Evolutionary conservation across 768 basidiomycete species (phyloP).

Genomic region (Lactarius deliciosus): DNA sequence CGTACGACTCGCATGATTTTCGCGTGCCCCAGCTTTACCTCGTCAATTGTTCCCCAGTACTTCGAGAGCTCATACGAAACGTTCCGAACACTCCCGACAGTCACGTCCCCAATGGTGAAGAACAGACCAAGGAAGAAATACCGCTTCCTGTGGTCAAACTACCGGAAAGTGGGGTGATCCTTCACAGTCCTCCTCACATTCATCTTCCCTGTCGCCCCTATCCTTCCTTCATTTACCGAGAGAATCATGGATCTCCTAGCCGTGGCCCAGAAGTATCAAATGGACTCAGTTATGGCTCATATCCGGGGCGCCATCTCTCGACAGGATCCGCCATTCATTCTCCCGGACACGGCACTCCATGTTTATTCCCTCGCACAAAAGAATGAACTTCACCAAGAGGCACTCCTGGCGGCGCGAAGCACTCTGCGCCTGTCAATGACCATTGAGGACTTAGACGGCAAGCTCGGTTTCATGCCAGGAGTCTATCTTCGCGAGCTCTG

Average conservation of each 20-base stretch:
- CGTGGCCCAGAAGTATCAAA: not conserved
- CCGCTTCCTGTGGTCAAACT: not conserved
- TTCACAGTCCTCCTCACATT: not conserved
- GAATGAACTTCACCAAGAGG: constrained; percentile 1
- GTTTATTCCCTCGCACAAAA: not conserved
- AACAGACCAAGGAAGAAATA: not conserved
- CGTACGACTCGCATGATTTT: not conserved
- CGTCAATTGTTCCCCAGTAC: not conserved
- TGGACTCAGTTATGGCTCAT: not conserved
- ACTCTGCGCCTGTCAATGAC: not conserved
- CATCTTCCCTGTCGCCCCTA: not conserved
- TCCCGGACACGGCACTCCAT: not conserved
- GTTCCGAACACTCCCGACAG: not conserved
- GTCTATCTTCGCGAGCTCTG: not conserved
- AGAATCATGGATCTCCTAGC: not conserved
- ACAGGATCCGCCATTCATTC: not conserved
- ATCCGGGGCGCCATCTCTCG: not conserved
- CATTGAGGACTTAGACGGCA: not conserved
- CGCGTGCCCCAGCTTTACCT: not conserved
- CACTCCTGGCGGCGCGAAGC: not conserved
- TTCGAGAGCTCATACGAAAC: not conserved
- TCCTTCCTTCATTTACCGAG: not conserved
- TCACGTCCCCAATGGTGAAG: not conserved
- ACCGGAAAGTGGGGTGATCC: not conserved
- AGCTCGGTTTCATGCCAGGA: not conserved